Evolutionary conservation across 768 basidiomycete species (phyloP), one percentile per base, ranked within the genome.

Genomic region (Xerocomus potaroensis): DNA sequence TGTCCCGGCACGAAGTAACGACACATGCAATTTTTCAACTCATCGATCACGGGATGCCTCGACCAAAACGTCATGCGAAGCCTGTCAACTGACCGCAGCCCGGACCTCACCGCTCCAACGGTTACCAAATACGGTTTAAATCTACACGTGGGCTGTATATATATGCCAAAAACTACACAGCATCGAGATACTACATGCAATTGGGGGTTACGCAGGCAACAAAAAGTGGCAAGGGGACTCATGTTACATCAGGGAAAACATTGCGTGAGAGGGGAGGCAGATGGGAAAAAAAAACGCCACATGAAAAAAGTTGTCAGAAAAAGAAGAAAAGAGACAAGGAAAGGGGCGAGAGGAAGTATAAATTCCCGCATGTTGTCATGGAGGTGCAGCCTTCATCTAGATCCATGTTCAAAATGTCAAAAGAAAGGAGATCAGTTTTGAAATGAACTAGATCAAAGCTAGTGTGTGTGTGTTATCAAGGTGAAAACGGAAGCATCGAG

Each of bases 381-480:
- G 26, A 30, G 19, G 19, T 12, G 32, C 8, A 15, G 37, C 31
- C 31, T 42, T 37, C 41, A 42, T 57, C 56, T 50, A 57, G 23
- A 50, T 55, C 51, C 56, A 27, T 29, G 39, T 41, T 32, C 41
- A 43, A 33, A 19, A 26, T 34, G 29, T 26, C 24, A 37, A 23
- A 33, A 14, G 15, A 8, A 33, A 30, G 21, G 14, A 30, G 9
- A 21, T 38, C 8, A 26, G 36, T n/a, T 27, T 11, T 31, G 32
- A 33, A 41, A 43, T 43, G 47, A 46, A 53, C 21, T 22, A 38
- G 41, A 46, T 44, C 30, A 41, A 42, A 19, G 14, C 9, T n/a
- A 9, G 24, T 29, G 16, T 34, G n/a, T n/a, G n/a, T 34, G n/a
- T 16, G 6, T 39, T 9, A 8, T 2, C 21, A 41, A 30, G 12